A percentile compares a stretch with the other conserved stretches of the same genome.
These are phyloP conservation scores for Puccinia hordei DNA, from an alignment of 1,284 basidiomycete species.

Conservation along the genomic window DNA sequence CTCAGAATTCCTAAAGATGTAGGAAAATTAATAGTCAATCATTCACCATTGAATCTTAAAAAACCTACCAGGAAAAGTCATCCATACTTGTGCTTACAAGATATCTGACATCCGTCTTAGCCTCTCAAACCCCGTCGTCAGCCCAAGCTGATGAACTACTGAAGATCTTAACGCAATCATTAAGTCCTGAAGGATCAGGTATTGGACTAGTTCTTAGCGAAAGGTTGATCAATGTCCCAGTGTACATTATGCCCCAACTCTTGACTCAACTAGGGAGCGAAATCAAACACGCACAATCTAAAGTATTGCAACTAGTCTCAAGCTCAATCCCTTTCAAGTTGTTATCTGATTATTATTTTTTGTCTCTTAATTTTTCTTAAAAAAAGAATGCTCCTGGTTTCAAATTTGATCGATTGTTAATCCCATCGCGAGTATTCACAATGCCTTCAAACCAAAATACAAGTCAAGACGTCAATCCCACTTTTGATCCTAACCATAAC, in stretches of 20 bases:
- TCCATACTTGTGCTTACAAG: conserved; percentile 36
- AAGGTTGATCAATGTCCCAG: conserved; percentile 47
- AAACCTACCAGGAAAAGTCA: conserved; percentile 24
- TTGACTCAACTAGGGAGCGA: conserved; percentile 36
- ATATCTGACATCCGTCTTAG: conserved; percentile 35
- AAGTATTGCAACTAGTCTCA: not conserved
- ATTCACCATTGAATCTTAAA: not conserved
- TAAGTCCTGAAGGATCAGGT: conserved; percentile 34
- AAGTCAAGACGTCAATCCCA: conserved; percentile 28
- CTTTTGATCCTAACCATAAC: conserved; percentile 1
- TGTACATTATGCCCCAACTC: conserved; percentile 43
- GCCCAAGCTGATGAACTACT: conserved; percentile 33
- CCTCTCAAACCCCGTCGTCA: conserved; percentile 2
- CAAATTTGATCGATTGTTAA: conserved; percentile 26
- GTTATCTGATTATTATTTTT: not conserved
- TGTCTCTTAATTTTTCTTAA: too few species aligned
- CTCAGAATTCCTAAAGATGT: not conserved
- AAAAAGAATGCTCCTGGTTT: conserved; percentile 48
- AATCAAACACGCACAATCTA: conserved; percentile 49
- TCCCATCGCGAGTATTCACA: conserved; percentile 39
- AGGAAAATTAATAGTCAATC: conserved; percentile 10
- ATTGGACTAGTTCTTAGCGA: conserved; percentile 41
- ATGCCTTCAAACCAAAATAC: conserved; percentile 11
- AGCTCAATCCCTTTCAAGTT: not conserved
- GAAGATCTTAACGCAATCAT: not conserved